Evolutionary conservation across 23 red algal species (phyloP), one percentile per base, ranked within the genome.

Genomic region (Gracilaria caudata): DNA sequence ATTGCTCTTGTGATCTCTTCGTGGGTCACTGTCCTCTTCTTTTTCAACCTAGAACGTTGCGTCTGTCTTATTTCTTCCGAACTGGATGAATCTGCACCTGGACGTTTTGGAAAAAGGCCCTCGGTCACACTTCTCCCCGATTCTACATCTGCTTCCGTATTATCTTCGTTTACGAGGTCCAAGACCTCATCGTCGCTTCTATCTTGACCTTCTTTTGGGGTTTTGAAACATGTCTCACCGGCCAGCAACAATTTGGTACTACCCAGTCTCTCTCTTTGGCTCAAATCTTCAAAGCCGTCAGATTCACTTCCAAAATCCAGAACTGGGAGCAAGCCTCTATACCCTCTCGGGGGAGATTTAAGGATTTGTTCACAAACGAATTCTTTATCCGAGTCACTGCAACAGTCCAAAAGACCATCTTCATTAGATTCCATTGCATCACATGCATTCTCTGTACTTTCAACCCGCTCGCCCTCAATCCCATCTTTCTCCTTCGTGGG

Each of bases 1-100:
- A 89, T 89, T 2, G 85, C 85, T 47, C 57, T n/a, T 24, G 72
- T 25, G n/a, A 89, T 77, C 36, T 78, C 72, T 21, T 47, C 73
- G 46, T 61, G 54, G 25, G 72, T 66, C 21, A 77, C 85, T 65
- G 7, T 79, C 46, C 68, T 20, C 43, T 45, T 77, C 43, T 78
- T 89, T 40, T 89, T 89, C 55, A 78, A 51, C 19, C 72, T 44
- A 12, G 85, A 79, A 9, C 14, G 6, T 75, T 29, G 39, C 20
- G 39, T 49, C 11, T 75, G 39, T 29, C 25, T 34, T 20, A 39
- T 4, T 29, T 49, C 70, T 47, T 47, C 70, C 4, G 70, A 75
- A 29, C 43, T 75, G 25, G 60, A 65, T 47, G 70, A 75, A 47
- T 45, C 16, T 17, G 39, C 34, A 1, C 33, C 37, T 75, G 70